phyloP scores from a whole-genome alignment of 495 filamentous ascomycete species.

The Annulohypoxylon stygium region DNA sequence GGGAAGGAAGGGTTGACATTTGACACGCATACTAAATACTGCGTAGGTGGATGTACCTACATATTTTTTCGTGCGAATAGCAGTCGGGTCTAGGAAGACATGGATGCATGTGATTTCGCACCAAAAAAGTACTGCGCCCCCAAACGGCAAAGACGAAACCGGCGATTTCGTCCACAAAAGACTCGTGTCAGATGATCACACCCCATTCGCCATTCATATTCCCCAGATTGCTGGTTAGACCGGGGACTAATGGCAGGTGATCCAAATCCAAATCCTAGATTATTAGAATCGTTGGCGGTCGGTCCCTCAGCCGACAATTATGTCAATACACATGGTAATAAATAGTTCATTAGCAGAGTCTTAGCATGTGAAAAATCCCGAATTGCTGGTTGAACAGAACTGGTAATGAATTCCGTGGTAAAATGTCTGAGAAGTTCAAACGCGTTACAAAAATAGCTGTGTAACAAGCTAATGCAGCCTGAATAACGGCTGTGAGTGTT shows the following conservation, averaged over 20 bases:
- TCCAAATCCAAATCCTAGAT: slow-evolving; percentile 22
- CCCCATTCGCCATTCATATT: slow-evolving; percentile 24
- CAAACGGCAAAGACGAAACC: slow-evolving; percentile 35
- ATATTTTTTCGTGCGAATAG: slow-evolving; percentile 7
- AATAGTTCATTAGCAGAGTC: slow-evolving; percentile 6
- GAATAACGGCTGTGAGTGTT: slow-evolving; percentile 2
- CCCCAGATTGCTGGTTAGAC: background rate
- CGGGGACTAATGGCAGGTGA: slow-evolving; percentile 32
- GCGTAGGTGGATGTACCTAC: slow-evolving; percentile 5
- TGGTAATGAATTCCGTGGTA: background rate
- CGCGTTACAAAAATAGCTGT: slow-evolving; percentile 14
- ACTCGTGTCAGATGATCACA: slow-evolving; percentile 46
- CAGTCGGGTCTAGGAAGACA: background rate
- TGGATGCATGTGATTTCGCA: slow-evolving; percentile 42
- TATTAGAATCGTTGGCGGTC: slow-evolving; percentile 5
- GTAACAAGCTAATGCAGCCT: slow-evolving; percentile 24
- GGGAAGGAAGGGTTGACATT: background rate
- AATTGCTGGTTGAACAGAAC: slow-evolving; percentile 13
- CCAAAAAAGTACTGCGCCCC: slow-evolving; percentile 32
- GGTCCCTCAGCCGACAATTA: slow-evolving; percentile 12
- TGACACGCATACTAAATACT: background rate
- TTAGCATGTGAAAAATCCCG: slow-evolving; percentile 41
- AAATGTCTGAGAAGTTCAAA: background rate
- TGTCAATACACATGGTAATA: background rate
- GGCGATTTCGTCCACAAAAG: slow-evolving; percentile 41